Evolutionary conservation across 2,329 filamentous ascomycete species (phyloP).

Genomic region (Endoconidiophora laricicola): DNA sequence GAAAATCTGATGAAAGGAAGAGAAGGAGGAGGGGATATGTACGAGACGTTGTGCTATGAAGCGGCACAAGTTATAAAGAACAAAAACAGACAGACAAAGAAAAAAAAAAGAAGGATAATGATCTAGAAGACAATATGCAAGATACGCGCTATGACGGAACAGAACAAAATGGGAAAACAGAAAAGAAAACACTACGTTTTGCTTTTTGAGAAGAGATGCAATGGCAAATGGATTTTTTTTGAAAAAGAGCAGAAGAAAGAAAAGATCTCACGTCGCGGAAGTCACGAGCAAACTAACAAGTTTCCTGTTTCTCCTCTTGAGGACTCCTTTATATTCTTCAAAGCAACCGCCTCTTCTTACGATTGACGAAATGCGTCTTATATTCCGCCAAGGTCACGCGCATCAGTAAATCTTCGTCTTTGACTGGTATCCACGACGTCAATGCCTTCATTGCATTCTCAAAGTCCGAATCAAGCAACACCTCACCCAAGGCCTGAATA

Average conservation of each 20-base stretch:
- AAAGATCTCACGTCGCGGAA: not conserved
- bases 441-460: constrained; percentile 96
- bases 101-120: constrained; percentile 7
- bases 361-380: constrained; percentile 29
- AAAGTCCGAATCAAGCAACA: constrained; percentile 83
- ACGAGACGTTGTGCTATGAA: too few species aligned
- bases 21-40: not conserved
- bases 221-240: not conserved
- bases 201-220: too few species aligned
- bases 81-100: not conserved
- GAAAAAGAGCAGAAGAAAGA: not conserved
- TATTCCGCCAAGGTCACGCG: constrained; percentile 76
- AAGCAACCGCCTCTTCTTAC: constrained; percentile 10
- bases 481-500: constrained; percentile 76
- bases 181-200: too few species aligned
- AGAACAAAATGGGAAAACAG: too few species aligned
- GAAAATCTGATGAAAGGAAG: constrained; percentile 3
- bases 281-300: not conserved
- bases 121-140: not conserved
- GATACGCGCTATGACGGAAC: not conserved
- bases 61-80: too few species aligned
- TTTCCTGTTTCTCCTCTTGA: not conserved
- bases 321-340: not conserved
- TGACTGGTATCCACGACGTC: constrained; percentile 84
- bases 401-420: constrained; percentile 89